Percentiles rank a stretch among this genome's conserved stretches.
Evolutionary conservation across 164 flowering plant genomes (phyloP).

Genomic region (Macadamia integrifolia): DNA sequence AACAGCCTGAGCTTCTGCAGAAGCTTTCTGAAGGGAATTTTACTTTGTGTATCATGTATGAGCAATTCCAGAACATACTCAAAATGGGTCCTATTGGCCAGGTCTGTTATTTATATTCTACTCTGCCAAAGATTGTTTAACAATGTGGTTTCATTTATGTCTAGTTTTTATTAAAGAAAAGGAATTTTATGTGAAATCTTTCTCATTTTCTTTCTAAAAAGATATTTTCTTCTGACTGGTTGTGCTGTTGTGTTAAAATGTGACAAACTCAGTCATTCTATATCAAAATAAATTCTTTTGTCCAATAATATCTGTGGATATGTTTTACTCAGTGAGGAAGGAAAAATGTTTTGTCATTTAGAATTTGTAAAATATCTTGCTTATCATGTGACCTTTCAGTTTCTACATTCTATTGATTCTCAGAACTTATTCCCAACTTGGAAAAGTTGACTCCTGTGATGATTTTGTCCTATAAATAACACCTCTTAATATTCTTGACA

Average conservation of each 20-base stretch:
- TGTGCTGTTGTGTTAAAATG: not conserved
- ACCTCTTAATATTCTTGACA: too few relatives aligned
- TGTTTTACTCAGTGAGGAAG: too few relatives aligned
- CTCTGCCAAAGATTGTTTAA: not conserved
- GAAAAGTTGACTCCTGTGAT: not conserved
- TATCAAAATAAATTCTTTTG: not conserved
- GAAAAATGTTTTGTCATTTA: too few relatives aligned
- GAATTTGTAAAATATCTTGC: too few relatives aligned
- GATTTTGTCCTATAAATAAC: not conserved
- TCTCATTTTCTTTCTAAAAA: not conserved
- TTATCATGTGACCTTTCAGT: not conserved
- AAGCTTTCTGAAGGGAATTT: conserved; percentile 93
- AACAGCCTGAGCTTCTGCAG: conserved; percentile 93
- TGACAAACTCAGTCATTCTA: not conserved
- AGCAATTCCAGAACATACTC: conserved; percentile 88
- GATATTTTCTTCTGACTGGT: not conserved
- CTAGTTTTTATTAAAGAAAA: not conserved
- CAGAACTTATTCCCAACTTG: not conserved
- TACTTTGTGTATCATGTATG: conserved; percentile 91
- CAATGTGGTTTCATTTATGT: not conserved
- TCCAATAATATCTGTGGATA: too few relatives aligned
- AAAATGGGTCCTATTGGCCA: conserved; percentile 98
- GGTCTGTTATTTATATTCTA: conserved; percentile 34
- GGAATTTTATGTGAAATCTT: not conserved
- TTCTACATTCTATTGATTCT: not conserved